Evolutionary conservation across 345 rosid genomes (phyloP).

Genomic region (Eucalyptus sideroxylon): DNA sequence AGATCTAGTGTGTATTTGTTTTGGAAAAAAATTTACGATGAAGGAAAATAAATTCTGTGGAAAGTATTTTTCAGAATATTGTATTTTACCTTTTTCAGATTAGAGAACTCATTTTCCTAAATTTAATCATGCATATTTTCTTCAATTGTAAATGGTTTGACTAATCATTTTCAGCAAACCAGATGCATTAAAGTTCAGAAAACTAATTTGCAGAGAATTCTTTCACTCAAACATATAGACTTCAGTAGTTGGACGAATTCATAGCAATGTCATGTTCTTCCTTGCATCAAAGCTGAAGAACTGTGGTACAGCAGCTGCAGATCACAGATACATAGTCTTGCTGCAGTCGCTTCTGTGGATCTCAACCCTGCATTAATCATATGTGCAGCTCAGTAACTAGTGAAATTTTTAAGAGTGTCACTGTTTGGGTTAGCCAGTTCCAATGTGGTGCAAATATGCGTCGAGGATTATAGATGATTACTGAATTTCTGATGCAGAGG

Average conservation of each 20-base stretch:
- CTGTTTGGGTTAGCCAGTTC: background rate
- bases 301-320: background rate
- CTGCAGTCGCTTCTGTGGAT: background rate
- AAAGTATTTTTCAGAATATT: too few species aligned
- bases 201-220: too few species aligned
- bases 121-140: too few species aligned
- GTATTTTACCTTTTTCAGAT: too few species aligned
- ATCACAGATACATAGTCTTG: background rate
- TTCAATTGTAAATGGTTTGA: too few species aligned
- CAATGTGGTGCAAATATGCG: background rate
- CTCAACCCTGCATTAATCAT: background rate
- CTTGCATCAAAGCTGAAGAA: background rate
- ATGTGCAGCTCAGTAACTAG: background rate
- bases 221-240: too few species aligned
- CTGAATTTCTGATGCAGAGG: background rate
- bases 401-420: background rate
- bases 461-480: background rate
- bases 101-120: too few species aligned
- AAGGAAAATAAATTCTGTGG: too few species aligned
- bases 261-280: background rate
- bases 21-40: too few species aligned
- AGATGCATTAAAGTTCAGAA: too few species aligned
- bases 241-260: background rate
- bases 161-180: too few species aligned
- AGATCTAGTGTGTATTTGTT: background rate